These are phyloP conservation scores for Colletotrichum neosansevieriae DNA, from an alignment of 2,329 filamentous ascomycete species.

Conservation along the genomic window DNA sequence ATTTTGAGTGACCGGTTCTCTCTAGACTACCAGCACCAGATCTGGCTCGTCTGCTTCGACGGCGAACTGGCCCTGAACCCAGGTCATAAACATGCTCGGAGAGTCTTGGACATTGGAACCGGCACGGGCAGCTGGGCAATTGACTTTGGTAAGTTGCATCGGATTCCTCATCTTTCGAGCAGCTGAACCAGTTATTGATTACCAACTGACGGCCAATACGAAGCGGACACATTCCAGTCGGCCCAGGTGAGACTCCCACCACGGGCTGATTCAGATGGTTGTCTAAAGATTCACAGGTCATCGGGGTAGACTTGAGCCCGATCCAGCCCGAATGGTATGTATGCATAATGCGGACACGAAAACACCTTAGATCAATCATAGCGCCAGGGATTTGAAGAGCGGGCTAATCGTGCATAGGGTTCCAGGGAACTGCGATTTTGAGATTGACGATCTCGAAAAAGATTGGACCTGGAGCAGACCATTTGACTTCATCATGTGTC, in stretches of 20 bases:
- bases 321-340: conserved; percentile 15
- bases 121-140: conserved; percentile 60
- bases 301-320: conserved; percentile 29
- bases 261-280: too few species aligned
- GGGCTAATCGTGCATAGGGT: background rate
- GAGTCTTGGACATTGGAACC: conserved; percentile 59
- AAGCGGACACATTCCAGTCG: conserved; percentile 47
- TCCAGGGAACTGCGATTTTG: background rate
- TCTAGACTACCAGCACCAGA: conserved; percentile 51
- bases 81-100: conserved; percentile 21
- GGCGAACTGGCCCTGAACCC: conserved; percentile 48
- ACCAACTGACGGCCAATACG: too few species aligned
- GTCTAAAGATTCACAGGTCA: background rate
- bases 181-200: too few species aligned
- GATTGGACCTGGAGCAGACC: background rate
- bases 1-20: too few species aligned
- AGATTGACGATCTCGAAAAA: background rate
- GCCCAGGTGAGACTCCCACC: conserved; percentile 41
- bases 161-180: background rate
- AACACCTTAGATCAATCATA: too few species aligned
- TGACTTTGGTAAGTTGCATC: conserved; percentile 51
- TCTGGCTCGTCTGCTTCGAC: conserved; percentile 48
- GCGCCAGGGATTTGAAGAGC: too few species aligned
- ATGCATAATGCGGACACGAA: too few species aligned
- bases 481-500: conserved; percentile 1